Evolutionary conservation across 768 basidiomycete species (phyloP), one percentile per base, ranked within the genome.

Genomic region (Termitomyces sp.): DNA sequence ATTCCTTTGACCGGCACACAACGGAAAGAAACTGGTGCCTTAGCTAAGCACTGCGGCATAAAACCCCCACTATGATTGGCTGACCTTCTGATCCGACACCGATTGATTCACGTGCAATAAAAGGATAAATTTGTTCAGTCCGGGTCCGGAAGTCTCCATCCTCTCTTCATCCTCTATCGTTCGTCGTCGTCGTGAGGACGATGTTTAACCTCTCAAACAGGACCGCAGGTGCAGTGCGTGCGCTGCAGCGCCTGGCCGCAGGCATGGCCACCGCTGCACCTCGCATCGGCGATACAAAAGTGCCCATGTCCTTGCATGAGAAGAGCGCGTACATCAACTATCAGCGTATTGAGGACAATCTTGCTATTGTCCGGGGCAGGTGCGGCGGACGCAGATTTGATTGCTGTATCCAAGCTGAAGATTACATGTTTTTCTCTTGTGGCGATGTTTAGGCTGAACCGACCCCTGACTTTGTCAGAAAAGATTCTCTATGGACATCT

Each of bases 401-500:
- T 41, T 40, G 0, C 11, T 28, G 40, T n/a, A 1, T 8, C 17
- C 0, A 7, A 3, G 37, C 37, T 50, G 37, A 50, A 12, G 10
- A n/a, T 38, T 17, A 40, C 53, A 7, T 66, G 50, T 54, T 40
- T 28, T 58, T 43, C 57, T 31, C 42, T 10, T 19, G 9, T 10
- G 21, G 15, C n/a, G 26, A 51, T 10, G 38, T 8, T 14, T 57
- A 96, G 94, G 70, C 78, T 97, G 64, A 83, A 87, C 66, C 90
- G 93, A 37, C 94, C 94, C 43, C 75, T 97, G 72, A 97, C 95
- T 15, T 74, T 96, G 64, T 94, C 95, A 57, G 95, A 98, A 75
- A 97, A 98, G 84, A 89, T 97, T 67, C 78, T 98, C 41, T 99
- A 99, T 72, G 97, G 97, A 56, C 97, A 99, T 78, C 82, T 98